Evolutionary conservation across 1,284 basidiomycete species (phyloP), one percentile per base, ranked within the genome.

Genomic region (Cutaneotrichosporon curvatum): DNA sequence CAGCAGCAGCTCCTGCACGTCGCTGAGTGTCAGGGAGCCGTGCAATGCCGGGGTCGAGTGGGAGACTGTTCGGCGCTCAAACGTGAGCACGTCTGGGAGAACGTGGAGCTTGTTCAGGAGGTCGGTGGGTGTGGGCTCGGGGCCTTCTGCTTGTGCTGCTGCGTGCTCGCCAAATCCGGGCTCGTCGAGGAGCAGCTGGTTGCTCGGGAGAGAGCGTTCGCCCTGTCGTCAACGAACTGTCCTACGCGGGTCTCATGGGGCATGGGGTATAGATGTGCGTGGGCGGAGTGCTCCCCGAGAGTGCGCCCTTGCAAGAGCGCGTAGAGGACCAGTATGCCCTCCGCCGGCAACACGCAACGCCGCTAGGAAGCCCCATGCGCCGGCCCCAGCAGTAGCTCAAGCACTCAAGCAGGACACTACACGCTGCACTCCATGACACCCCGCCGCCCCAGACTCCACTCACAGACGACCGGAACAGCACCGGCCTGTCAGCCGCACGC

Each of bases 21-120:
- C 63, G 4, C 51, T 54, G 12, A 65, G 46, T 4, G 64, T 65
- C 5, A 70, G 42, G 8, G 63, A 65, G 19, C 65, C 65, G 48
- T 65, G 61, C 37, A 70, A 43, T 19, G 60, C 51, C 4, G 55
- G 41, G n/a, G 56, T 53, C 22, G 44, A 37, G 2, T 59, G 51
- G 18, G 58, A 57, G 35, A 60, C 56, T 12, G 65, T 65, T 15
- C 60, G 54, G 23, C 56, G 54, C 15, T 43, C 39, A 44, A 70
- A 70, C 12, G 36, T 34, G 21, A 70, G 37, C 14, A 45, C 40
- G 4, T 41, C 19, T 19, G 63, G 65, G 4, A 63, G 34, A 14
- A 51, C 28, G 41, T 53, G 53, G n/a, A 65, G 49, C 20, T 40
- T 23, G 44, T 53, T 39, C 25, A 68, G 55, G 14, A 59, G 36